Percentiles rank a stretch among this genome's conserved stretches.
These are phyloP conservation scores for Barnettozyma californica DNA, from an alignment of 805 yeast genomes.

Conservation along the genomic window DNA sequence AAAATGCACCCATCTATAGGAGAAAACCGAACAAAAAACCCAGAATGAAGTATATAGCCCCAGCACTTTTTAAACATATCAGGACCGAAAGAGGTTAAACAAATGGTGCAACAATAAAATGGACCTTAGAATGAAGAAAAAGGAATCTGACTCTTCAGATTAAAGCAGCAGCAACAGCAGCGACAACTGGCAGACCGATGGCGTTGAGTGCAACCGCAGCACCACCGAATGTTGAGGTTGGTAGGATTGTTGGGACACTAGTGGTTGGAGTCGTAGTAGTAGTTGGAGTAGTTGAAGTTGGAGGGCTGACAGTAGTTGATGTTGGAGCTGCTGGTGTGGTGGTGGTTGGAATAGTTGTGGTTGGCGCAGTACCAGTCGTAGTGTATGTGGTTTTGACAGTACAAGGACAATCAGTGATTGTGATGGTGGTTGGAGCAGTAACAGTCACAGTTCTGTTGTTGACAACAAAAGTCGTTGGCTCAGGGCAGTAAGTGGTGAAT, in stretches of 20 bases:
- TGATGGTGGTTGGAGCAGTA: slow-evolving; percentile 73
- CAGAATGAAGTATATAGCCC: neutral
- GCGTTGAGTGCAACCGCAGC: neutral
- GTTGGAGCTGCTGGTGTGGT: neutral
- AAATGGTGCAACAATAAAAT: neutral
- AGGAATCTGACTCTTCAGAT: neutral
- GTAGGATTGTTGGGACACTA: neutral
- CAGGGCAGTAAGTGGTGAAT: slow-evolving; percentile 81
- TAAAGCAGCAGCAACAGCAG: slow-evolving; percentile 1
- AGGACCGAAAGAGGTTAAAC: neutral
- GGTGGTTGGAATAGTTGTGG: neutral
- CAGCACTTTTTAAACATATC: neutral
- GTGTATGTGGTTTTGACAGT: slow-evolving; percentile 42
- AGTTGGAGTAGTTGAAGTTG: neutral
- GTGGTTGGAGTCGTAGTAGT: neutral
- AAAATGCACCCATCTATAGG: neutral
- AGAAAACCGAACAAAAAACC: neutral
- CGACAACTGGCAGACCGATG: neutral
- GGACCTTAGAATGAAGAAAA: neutral
- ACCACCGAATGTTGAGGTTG: neutral
- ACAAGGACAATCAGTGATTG: slow-evolving; percentile 86
- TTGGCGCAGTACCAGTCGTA: neutral
- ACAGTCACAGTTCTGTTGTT: slow-evolving; percentile 69
- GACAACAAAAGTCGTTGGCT: slow-evolving; percentile 58
- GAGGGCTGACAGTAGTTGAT: neutral